Conservation (phyloP, 495 filamentous ascomycete species). For the Neurospora terricola region DNA sequence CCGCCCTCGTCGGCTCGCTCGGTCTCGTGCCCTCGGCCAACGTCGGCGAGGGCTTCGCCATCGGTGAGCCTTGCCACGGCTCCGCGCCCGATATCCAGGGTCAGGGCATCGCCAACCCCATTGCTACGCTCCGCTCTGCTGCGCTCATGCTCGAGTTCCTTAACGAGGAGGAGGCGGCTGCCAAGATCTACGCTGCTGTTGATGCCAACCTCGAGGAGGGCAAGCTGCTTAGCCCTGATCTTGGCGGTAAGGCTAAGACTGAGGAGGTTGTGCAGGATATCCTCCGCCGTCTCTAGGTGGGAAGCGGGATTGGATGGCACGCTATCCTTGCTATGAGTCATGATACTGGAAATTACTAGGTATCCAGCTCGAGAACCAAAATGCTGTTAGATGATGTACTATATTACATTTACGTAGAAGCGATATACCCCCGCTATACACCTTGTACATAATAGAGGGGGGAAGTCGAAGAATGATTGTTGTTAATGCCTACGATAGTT, state of each 20-base stretch:
- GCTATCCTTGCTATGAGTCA: not conserved
- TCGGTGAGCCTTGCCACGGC: constrained; percentile 97
- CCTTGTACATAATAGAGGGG: not conserved
- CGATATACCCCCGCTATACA: not conserved
- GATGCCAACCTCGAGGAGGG: constrained; percentile 85
- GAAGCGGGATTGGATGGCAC: not conserved
- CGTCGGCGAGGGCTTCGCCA: constrained; percentile 88
- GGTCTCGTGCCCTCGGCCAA: constrained; percentile 95
- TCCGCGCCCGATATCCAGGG: constrained; percentile 94
- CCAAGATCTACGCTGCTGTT: constrained; percentile 80
- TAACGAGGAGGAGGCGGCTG: constrained; percentile 74
- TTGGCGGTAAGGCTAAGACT: constrained; percentile 82
- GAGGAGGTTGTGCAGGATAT: constrained; percentile 87
- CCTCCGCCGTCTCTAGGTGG: constrained; percentile 61
- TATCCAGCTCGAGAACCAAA: not conserved
- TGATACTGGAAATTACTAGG: not conserved
- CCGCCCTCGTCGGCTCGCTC: constrained; percentile 86
- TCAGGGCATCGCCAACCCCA: constrained; percentile 84
- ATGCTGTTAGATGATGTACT: not conserved
- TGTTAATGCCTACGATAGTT: not conserved
- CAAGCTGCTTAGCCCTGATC: constrained; percentile 73
- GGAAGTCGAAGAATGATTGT: not conserved
- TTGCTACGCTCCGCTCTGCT: constrained; percentile 85
- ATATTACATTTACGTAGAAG: not conserved
- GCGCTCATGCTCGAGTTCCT: constrained; percentile 96